Conservation (phyloP, 352 stramenopile species). For the Thalassiosira exigua region DNA sequence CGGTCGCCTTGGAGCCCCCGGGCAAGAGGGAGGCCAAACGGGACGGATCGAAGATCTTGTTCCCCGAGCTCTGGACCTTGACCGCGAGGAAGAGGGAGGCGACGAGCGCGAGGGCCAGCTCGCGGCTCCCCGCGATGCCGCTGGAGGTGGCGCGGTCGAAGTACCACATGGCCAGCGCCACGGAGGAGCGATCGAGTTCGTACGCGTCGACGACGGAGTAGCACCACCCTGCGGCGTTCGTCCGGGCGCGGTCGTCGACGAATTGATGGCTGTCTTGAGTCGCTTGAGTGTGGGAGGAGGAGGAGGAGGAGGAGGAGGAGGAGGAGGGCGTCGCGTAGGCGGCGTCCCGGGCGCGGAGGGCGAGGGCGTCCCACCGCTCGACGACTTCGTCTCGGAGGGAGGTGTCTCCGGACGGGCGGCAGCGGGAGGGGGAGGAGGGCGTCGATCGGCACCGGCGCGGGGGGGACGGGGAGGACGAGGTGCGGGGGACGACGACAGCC, state of each 20-base stretch:
- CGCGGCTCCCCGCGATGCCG: not conserved
- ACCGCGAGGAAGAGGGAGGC: slow-evolving; percentile 38
- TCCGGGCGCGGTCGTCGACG: not conserved
- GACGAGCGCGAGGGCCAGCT: slow-evolving; percentile 45
- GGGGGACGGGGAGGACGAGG: too few relatives aligned
- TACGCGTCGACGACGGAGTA: not conserved
- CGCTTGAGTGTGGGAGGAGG: not conserved
- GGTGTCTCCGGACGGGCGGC: too few relatives aligned
- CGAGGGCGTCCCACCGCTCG: slow-evolving; percentile 1
- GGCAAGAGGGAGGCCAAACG: slow-evolving; percentile 11
- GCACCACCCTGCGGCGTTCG: not conserved
- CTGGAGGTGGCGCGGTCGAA: slow-evolving; percentile 51
- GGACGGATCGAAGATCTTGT: slow-evolving; percentile 23
- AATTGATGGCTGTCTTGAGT: not conserved
- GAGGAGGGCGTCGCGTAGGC: too few relatives aligned
- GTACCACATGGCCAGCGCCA: slow-evolving; percentile 14
- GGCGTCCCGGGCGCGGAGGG: not conserved
- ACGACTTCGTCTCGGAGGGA: too few relatives aligned
- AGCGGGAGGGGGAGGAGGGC: too few relatives aligned
- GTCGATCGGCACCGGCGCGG: too few relatives aligned
- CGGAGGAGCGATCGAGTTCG: not conserved
- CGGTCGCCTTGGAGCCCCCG: slow-evolving; percentile 10
- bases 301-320: too few relatives aligned
- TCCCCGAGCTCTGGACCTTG: slow-evolving; percentile 17
- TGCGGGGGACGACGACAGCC: too few relatives aligned